These are phyloP conservation scores for Rhipidocladum racemiflorum DNA, from an alignment of 176 grass and related monocot genomes.

Conservation along the genomic window DNA sequence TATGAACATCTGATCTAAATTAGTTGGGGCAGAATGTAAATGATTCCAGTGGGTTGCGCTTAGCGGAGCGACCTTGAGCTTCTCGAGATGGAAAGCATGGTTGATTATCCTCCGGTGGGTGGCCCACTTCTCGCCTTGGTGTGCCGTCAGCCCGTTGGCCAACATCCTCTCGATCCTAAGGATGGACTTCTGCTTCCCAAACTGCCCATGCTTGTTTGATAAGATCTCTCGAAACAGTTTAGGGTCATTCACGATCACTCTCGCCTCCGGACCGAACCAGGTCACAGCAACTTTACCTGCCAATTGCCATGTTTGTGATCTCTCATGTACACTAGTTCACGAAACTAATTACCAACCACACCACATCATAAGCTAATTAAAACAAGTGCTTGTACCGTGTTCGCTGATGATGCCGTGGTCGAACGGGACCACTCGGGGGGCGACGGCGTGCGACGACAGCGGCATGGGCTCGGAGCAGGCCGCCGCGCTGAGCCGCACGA, in stretches of 20 bases:
- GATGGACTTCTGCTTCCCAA: slow-evolving; percentile 23
- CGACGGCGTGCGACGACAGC: slow-evolving; percentile 45
- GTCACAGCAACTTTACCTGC: slow-evolving; percentile 49
- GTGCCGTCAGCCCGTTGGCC: background rate
- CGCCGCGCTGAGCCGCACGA: background rate
- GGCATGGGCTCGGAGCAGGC: slow-evolving; percentile 41
- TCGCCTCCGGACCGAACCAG: slow-evolving; percentile 39
- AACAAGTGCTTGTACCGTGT: slow-evolving; percentile 26
- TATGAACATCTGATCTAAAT: background rate
- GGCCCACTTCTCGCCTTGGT: slow-evolving; percentile 65
- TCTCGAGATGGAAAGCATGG: slow-evolving; percentile 70
- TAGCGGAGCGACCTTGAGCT: slow-evolving; percentile 37
- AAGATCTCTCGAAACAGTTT: slow-evolving; percentile 46
- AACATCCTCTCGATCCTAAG: background rate
- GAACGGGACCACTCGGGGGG: slow-evolving; percentile 31
- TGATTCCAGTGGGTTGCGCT: background rate
- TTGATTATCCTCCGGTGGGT: slow-evolving; percentile 64
- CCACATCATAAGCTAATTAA: background rate
- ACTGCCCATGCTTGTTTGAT: slow-evolving; percentile 34
- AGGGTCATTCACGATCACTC: slow-evolving; percentile 39
- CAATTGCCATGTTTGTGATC: slow-evolving; percentile 30
- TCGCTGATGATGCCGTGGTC: slow-evolving; percentile 5
- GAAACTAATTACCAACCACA: background rate
- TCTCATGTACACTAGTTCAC: background rate
- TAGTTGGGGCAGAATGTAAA: no score